Evolutionary conservation across 1,139 yeast species (phyloP), one percentile per base, ranked within the genome.

Genomic region (Geotrichum cucujoidarum): DNA sequence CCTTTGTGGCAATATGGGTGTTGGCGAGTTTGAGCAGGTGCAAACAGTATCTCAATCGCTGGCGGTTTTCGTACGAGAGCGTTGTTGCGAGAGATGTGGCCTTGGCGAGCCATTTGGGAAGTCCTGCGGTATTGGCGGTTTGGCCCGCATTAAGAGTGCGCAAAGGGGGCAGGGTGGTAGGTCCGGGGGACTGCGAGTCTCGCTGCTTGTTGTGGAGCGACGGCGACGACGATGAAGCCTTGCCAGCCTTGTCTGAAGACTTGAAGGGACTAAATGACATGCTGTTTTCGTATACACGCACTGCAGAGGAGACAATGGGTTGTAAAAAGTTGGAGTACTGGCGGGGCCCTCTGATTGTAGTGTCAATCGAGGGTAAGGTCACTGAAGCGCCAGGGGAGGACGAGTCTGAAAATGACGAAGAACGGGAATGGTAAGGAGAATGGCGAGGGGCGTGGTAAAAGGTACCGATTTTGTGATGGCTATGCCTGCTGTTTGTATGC

Each of bases 21-120:
- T 84, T 87, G 7, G 95, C 95, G 41, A 85, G 72, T 60, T 83
- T 79, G 51, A 87, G 71, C 53, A 88, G 69, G 53, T 83, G 87
- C 49, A 87, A 70, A 57, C 94, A 82, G 50, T 87, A 81, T 44
- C 86, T 78, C 45, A 87, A 65, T 53, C 88, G 74, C 56, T 80
- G 80, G 54, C 81, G 79, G 2, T 89, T 81, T 58, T 86, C 95
- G 45, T 74, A 72, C 1, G 83, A 75, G 59, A 79, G 67, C 2
- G 52, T 49, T 7, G 73, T 72, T 37, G 73, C 57, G 37, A 73
- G 57, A 10, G 73, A 73, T 11, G 74, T 68, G 31, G 75, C 74
- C 31, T 70, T 66, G 17, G 66, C 62, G 13, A 70, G 43, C 48
- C 48, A 45, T 17, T 33, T 33, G 20, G 37, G 18, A 11, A 20